Conservation (phyloP, 768 basidiomycete genomes). For the Rickenella mellea region DNA sequence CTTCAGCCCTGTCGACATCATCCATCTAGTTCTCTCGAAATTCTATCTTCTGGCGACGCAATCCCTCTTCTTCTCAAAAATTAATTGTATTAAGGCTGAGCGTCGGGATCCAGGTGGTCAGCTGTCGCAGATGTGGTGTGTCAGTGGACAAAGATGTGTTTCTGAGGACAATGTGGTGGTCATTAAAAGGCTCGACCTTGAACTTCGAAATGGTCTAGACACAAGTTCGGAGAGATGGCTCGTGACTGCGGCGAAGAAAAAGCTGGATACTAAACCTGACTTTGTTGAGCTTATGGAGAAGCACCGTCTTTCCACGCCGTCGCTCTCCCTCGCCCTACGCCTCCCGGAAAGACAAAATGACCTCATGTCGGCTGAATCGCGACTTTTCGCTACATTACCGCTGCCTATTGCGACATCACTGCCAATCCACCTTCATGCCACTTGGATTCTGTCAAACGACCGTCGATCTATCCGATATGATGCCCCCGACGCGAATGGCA, state of each 20-base stretch:
- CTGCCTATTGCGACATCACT: conserved; percentile 29
- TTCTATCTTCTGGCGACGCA: conserved; percentile 23
- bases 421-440: conserved; percentile 37
- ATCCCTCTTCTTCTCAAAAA: conserved; percentile 31
- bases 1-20: too few relatives aligned
- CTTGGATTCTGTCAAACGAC: conserved; percentile 38
- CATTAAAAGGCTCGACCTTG: conserved; percentile 4
- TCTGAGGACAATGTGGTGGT: too few relatives aligned
- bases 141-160: conserved; percentile 15
- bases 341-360: conserved; percentile 10
- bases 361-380: conserved; percentile 11
- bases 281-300: not conserved
- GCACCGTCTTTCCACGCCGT: conserved; percentile 21
- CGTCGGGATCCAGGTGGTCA: conserved; percentile 12
- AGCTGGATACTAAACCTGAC: not conserved
- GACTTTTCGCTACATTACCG: conserved; percentile 38
- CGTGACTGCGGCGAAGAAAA: not conserved
- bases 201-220: not conserved
- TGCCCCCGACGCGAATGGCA: conserved; percentile 25
- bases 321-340: conserved; percentile 24
- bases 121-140: conserved; percentile 13
- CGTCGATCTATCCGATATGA: conserved; percentile 31
- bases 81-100: conserved; percentile 21
- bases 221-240: conserved; percentile 2
- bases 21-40: conserved; percentile 16